These are phyloP conservation scores for Paramecium sexaurelia DNA, from an alignment of 73 alveolate species.

Conservation along the genomic window DNA sequence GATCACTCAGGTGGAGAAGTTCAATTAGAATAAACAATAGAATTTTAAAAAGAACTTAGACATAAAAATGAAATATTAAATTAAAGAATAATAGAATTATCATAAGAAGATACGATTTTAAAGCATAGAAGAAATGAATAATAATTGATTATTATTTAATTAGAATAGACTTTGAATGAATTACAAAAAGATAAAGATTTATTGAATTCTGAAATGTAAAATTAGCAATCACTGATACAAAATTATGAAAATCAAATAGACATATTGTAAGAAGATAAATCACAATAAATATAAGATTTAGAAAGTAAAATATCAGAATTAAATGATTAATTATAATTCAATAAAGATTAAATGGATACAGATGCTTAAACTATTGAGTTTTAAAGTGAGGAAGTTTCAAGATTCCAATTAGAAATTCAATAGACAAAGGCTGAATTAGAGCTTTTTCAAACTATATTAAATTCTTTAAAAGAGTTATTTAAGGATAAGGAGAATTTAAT, in stretches of 20 bases:
- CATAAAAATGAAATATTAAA: neutral
- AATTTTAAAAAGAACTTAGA: neutral
- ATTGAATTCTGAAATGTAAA: neutral
- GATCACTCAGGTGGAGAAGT: neutral
- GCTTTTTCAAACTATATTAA: neutral
- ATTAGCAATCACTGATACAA: neutral
- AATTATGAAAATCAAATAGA: neutral
- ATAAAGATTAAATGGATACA: conserved; percentile 31
- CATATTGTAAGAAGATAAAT: neutral
- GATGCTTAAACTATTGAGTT: conserved; percentile 26
- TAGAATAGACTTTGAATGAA: neutral
- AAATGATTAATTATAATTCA: neutral
- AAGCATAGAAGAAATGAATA: conserved; percentile 37
- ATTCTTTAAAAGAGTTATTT: neutral
- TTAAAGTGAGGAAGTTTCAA: neutral
- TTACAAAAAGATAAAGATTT: neutral
- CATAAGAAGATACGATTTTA: neutral
- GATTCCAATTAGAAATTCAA: neutral
- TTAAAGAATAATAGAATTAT: neutral
- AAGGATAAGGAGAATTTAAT: neutral
- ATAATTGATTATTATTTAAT: neutral
- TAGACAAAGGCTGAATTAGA: neutral
- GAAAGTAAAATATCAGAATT: conserved; percentile 8
- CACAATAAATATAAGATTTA: neutral
- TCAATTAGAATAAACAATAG: neutral